Base-by-base conservation (phyloP, 768 basidiomycete species). In the Mycena latifolia region DNA sequence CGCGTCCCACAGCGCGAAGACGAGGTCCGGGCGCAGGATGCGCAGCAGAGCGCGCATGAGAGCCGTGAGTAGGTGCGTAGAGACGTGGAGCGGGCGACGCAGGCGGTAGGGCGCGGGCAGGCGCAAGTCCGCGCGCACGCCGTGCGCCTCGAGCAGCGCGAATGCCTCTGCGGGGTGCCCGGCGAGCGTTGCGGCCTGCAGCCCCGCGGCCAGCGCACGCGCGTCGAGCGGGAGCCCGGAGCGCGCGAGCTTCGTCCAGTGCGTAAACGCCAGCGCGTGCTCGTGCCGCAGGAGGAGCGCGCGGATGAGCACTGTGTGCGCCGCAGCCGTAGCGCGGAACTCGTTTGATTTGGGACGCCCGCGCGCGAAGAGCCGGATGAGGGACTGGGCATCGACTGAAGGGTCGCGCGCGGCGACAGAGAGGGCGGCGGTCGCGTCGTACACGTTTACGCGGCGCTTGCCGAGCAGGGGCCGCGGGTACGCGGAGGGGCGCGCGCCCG, bases 1-100 rank as follows among this genome's bases (percentile, higher is more conserved):
- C 27, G 87, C 77, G n/a, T 90, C 88, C 90, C 92, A 95, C 1
- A 94, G 71, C 46, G 78, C 77, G 74, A 92, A 89, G 5, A 90
- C 83, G 9, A 84, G 77, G 69, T 92, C 91, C 0, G 90, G 90
- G 4, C 91, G 85, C 31, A 81, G 77, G 22, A 82, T 80, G 24
- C 81, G 81, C 27, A 81, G 80, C 45, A 94, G 80, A n/a, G n/a
- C n/a, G n/a, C n/a, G n/a, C n/a, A n/a, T n/a, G n/a, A n/a, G n/a
- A n/a, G n/a, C n/a, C n/a, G n/a, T n/a, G n/a, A n/a, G n/a, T n/a
- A n/a, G n/a, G n/a, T n/a, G n/a, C n/a, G n/a, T 14, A 35, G 14
- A 35, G 15, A 78, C 55, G 27, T 41, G 39, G 20, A 72, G 62
- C 33, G 51, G 73, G 27, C 22, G 43, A 9, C 20, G 55, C 24